Evolutionary conservation across 768 basidiomycete species (phyloP).

Genomic region (Auricularia heimuer): DNA sequence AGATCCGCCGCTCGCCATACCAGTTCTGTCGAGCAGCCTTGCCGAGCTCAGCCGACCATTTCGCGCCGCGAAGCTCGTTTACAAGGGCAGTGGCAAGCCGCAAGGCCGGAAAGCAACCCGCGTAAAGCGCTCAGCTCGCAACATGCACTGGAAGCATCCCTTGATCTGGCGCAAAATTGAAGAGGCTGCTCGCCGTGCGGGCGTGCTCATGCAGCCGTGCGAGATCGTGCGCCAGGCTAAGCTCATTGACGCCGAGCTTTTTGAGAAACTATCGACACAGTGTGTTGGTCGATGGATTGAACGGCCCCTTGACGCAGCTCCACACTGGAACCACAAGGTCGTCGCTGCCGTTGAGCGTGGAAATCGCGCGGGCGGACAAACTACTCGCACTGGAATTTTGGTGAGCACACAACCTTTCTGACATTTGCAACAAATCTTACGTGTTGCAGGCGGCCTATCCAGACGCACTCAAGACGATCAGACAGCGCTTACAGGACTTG

Average conservation of each 20-base stretch:
- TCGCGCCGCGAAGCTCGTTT: no score
- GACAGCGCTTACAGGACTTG: conserved; percentile 11
- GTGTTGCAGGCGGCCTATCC: conserved; percentile 3
- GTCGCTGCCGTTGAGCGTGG: background rate
- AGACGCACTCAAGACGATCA: conserved; percentile 12
- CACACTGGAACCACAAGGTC: background rate
- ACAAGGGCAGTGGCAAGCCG: no score
- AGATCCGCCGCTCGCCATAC: no score
- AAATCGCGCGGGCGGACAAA: background rate
- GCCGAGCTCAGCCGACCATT: no score
- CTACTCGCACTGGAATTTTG: background rate
- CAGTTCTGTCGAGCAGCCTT: no score
- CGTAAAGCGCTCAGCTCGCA: no score
- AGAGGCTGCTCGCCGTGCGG: conserved; percentile 66
- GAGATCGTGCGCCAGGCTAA: conserved; percentile 77
- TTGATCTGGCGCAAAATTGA: conserved; percentile 8
- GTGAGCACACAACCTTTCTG: background rate
- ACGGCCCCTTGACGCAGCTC: background rate
- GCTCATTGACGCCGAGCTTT: conserved; percentile 67
- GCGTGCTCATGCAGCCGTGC: conserved; percentile 56
- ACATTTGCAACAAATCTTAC: no score
- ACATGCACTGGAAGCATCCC: background rate
- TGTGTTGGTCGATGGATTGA: background rate
- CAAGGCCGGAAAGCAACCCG: no score
- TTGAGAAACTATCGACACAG: background rate